A percentile compares a stretch with the other conserved stretches of the same genome.
phyloP scores from a whole-genome alignment of 371 early-diverging fungal genomes.

The Umbelopsis sp. region DNA sequence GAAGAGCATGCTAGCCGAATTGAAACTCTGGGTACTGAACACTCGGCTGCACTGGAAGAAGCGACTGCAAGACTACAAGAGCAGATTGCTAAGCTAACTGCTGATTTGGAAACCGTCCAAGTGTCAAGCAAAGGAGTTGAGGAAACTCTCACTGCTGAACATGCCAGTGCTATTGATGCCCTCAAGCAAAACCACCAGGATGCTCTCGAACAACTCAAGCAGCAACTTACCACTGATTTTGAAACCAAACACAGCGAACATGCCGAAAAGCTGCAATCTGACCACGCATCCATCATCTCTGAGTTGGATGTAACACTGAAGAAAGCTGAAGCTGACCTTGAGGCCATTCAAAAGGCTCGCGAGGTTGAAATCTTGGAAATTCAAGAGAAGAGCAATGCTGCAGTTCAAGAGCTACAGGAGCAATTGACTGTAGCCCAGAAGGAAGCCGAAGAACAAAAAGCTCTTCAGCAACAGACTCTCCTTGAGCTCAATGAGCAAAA shows the following conservation, averaged over 20 bases:
- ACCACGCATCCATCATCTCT: background rate
- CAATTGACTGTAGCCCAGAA: background rate
- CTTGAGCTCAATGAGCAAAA: background rate
- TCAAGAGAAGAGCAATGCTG: constrained; percentile 2
- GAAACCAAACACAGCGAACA: background rate
- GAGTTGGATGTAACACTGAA: background rate
- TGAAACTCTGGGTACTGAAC: background rate
- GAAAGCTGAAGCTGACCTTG: constrained; percentile 2
- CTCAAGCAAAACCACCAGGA: constrained; percentile 3
- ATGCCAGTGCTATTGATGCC: background rate
- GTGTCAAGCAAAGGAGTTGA: background rate
- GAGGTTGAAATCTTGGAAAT: background rate
- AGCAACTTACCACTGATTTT: background rate
- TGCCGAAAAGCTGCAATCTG: background rate
- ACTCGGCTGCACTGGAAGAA: constrained; percentile 9
- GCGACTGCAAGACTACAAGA: background rate
- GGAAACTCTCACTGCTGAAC: background rate
- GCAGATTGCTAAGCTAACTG: background rate
- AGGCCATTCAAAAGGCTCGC: background rate
- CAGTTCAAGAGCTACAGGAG: constrained; percentile 3
- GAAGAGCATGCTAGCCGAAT: background rate
- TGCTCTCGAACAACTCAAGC: constrained; percentile 1
- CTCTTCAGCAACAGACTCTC: background rate
- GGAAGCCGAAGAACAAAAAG: background rate
- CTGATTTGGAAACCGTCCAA: background rate